Evolutionary conservation across 2,329 filamentous ascomycete species (phyloP), one percentile per base, ranked within the genome.

Genomic region (Cordyceps farinosa): DNA sequence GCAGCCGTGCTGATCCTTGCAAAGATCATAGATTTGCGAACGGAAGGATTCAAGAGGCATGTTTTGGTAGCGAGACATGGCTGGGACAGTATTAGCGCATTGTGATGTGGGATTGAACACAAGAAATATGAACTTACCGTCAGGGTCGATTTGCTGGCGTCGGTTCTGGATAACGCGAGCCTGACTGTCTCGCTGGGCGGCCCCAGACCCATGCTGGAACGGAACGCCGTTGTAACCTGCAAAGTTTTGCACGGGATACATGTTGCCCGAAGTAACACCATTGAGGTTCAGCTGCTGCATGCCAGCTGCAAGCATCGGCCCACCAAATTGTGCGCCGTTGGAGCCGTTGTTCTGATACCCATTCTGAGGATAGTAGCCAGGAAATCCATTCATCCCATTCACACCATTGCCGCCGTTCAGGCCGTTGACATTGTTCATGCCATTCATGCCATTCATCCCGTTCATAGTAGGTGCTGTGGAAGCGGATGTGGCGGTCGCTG

Each of bases 1-100:
- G 72, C 95, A 99, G 64, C 95, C 95, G 76, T 99, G 93, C 78
- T 99, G 95, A 72, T 99, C 95, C 78, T 97, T 98, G 84, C 94
- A 98, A 42, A 97, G 81, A 57, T 87, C 84, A 75, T 97, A 96
- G 70, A 99, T 91, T 70, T 92, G 89, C 55, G 92, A 91, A 42
- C 84, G 83, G 70, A 95, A 89, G 40, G 88, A 85, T 73, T 97
- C 91, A 29, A 98, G 81, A 15, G 91, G 87, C 72, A 91, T 85
- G 73, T 95, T 94, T 69, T 90, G 87, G 77, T 91, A 97, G 65
- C 92, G 90, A 70, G 89, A 90, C 80, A 90, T 90, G 68, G 80
- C 85, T 87, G 32, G 62, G 58, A 15, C 45, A 29, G 42, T 63
- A 36, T 80, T 69, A 80, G 77, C 54, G 59, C 27, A 8, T 27